Percentiles rank a stretch among this genome's conserved stretches.
phyloP scores from a whole-genome alignment of 495 filamentous ascomycete genomes.

The Aspergillus nidulans region DNA sequence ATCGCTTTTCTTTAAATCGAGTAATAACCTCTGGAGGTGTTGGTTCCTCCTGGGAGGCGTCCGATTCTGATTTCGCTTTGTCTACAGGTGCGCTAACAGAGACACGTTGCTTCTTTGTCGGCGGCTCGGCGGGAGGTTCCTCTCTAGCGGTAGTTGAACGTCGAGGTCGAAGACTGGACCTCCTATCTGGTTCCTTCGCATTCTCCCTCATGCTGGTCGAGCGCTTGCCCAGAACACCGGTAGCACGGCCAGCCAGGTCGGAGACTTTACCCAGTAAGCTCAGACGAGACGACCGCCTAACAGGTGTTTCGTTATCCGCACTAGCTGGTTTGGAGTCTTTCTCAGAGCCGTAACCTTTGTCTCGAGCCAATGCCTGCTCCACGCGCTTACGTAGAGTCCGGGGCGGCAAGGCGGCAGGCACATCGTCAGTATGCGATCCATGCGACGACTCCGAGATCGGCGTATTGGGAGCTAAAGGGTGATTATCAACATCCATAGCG shows the following conservation, averaged over 20 bases:
- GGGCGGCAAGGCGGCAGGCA: slow-evolving; percentile 34
- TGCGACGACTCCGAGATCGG: slow-evolving; percentile 40
- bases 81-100: slow-evolving; percentile 44
- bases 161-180: slow-evolving; percentile 40
- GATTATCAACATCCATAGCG: slow-evolving; percentile 32
- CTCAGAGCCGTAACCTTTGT: slow-evolving; percentile 28
- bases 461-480: slow-evolving; percentile 35
- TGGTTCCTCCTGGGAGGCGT: slow-evolving; percentile 32
- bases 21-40: slow-evolving; percentile 33
- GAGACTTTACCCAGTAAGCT: slow-evolving; percentile 42
- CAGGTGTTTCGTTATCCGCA: slow-evolving; percentile 1
- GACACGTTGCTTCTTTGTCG: slow-evolving; percentile 46
- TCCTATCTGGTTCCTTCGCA: slow-evolving; percentile 38
- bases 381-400: slow-evolving; percentile 46
- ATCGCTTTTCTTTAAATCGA: slow-evolving; percentile 55
- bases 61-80: slow-evolving; percentile 38
- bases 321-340: slow-evolving; percentile 10
- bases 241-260: slow-evolving; percentile 38
- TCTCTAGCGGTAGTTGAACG: slow-evolving; percentile 29
- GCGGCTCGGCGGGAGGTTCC: slow-evolving; percentile 26
- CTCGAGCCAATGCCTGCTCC: slow-evolving; percentile 42
- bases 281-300: slow-evolving; percentile 29
- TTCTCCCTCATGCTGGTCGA: slow-evolving; percentile 40
- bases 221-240: slow-evolving; percentile 53
- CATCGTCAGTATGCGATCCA: slow-evolving; percentile 34